Percentiles rank a stretch among this genome's conserved stretches.
Evolutionary conservation across 2,329 filamentous ascomycete genomes (phyloP).

Genomic region (Lachnellula occidentalis): DNA sequence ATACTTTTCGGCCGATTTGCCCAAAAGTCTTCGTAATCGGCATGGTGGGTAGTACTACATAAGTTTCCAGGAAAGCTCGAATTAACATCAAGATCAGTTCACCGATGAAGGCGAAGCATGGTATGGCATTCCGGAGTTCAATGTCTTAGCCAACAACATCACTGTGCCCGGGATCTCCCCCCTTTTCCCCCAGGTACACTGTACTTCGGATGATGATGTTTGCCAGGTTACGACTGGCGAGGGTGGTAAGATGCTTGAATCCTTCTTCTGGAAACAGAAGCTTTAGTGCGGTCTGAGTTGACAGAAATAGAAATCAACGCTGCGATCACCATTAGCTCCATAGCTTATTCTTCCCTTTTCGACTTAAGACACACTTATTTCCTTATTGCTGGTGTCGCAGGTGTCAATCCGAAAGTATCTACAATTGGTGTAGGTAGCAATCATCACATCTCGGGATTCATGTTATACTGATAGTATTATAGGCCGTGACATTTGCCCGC

Average conservation of each 20-base stretch:
- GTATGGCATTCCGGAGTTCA: conserved; percentile 40
- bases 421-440: conserved; percentile 46
- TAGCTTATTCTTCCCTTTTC: conserved; percentile 56
- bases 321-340: conserved; percentile 55
- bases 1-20: too few relatives aligned
- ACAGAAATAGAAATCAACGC: conserved; percentile 57
- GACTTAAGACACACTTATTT: conserved; percentile 64
- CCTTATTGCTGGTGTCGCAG: conserved; percentile 64
- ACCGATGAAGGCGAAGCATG: conserved; percentile 36
- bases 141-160: conserved; percentile 51
- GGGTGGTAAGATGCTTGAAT: conserved; percentile 25
- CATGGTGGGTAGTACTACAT: too few relatives aligned
- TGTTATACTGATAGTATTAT: too few relatives aligned
- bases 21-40: too few relatives aligned
- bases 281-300: too few relatives aligned
- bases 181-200: conserved; percentile 54
- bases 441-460: too few relatives aligned
- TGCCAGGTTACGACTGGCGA: conserved; percentile 56
- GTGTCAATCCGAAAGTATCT: conserved; percentile 61
- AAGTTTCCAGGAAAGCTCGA: too few relatives aligned
- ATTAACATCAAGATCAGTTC: background rate
- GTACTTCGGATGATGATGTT: conserved; percentile 50
- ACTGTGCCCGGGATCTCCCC: conserved; percentile 56
- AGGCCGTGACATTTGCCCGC: conserved; percentile 55
- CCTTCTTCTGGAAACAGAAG: too few relatives aligned